Evolutionary conservation across 768 basidiomycete species (phyloP), one percentile per base, ranked within the genome.

Genomic region (Lentinula edodes): DNA sequence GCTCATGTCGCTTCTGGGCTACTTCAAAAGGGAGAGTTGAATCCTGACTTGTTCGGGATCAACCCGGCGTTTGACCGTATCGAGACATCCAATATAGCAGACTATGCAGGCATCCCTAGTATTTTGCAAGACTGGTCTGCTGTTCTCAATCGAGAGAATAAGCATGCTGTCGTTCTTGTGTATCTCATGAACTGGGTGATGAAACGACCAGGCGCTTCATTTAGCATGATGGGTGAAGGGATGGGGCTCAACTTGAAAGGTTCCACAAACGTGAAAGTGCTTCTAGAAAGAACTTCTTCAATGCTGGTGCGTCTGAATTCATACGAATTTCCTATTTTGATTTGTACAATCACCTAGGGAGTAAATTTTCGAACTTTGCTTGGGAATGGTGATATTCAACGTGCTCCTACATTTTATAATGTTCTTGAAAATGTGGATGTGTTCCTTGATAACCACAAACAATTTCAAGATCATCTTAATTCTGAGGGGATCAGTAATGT

Each of bases 121-220:
- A 72, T 78, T 16, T 63, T 80, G 9, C 59, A 64, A 5, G 43
- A 64, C 2, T 82, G 80, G 81, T 70, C 67, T 0, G 72, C 76
- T 9, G 58, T 80, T 4, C 71, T 83, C 20, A 62, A 59, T 38
- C 63, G 65, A n/a, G 62, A 66, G 5, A 74, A 66, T 16, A 55
- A 60, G 13, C 52, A 63, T 38, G 74, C 79, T 5, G 62, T 75
- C 0, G 66, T 83, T 6, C 63, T 80, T 6, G 78, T 75, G 15
- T 77, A 78, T 59, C 80, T 76, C 60, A 79, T 82, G 81, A 83
- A 82, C 60, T 83, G 81, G 81, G n/a, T 64, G 2, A 16, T 54
- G 87, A 18, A 38, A 2, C 35, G 42, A 42, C 53, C 38, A 41
- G 53, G 38, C 12, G 53, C 53, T 38, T 38, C 6, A 28, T 28